phyloP scores from a whole-genome alignment of 176 grass and related monocot species.

The Thinopyrum elongatum region DNA sequence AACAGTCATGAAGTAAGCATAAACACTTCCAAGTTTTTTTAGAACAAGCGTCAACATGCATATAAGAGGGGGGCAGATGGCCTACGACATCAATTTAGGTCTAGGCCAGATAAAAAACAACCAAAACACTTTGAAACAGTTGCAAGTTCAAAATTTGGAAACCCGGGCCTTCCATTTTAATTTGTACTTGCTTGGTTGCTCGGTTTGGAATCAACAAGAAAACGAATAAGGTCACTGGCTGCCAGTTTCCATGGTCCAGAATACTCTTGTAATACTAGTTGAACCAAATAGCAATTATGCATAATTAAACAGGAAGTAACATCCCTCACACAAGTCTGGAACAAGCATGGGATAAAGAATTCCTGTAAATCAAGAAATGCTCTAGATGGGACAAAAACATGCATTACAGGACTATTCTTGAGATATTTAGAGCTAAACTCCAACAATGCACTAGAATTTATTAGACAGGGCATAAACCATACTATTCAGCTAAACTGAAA shows the following conservation, averaged over 20 bases:
- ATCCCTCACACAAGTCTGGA: background rate
- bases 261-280: background rate
- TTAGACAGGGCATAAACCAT: background rate
- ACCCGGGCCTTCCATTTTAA: too few species aligned
- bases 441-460: background rate
- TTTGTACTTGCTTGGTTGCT: background rate
- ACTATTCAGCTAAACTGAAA: background rate
- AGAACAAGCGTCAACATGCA: too few species aligned
- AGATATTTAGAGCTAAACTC: background rate
- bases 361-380: background rate
- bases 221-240: background rate
- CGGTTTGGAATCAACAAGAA: background rate
- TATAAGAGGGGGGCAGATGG: too few species aligned
- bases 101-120: too few species aligned
- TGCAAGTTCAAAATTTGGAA: background rate
- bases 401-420: background rate
- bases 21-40: too few species aligned
- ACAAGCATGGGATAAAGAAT: background rate
- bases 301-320: background rate
- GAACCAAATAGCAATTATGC: background rate
- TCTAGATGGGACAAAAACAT: background rate
- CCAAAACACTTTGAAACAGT: background rate
- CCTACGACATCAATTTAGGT: background rate
- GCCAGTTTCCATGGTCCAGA: background rate
- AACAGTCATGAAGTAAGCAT: background rate